Evolutionary conservation across 2,329 filamentous ascomycete species (phyloP), one percentile per base, ranked within the genome.

Genomic region (Pestalotiopsis sp.): DNA sequence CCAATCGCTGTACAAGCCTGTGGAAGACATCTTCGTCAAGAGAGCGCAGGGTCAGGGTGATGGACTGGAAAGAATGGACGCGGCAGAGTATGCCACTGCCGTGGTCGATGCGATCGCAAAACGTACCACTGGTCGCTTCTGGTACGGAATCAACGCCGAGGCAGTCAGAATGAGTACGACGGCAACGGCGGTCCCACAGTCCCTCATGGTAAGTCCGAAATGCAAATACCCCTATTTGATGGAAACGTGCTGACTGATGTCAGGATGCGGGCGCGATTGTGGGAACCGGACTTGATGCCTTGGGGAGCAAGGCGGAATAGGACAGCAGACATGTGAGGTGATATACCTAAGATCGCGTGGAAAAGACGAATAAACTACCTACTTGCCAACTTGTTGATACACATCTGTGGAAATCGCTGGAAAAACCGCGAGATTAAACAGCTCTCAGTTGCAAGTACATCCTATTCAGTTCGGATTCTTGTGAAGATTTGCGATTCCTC

Each of bases 261-360:
- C 59, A 75, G 74, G 74, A 75, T 61, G 68, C 72, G 12, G 71
- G 71, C 36, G 69, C 70, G 58, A 56, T 70, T 4, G 67, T 72
- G 36, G 75, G 74, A 69, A 74, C 71, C 67, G 73, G 71, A n/a
- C 71, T 76, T 27, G 71, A 76, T 70, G 41, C 58, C 56, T 68
- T 74, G 66, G 61, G 9, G 25, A n/a, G 45, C 45, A 9, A 20
- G 7, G 17, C 7, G 14, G 6, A 23, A n/a, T 52, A n/a, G 17
- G 31, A 36, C 6, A 36, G 31, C 27, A 31, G 27, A 31, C 27
- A 31, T 31, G 27, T 3, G 23, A 23, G 2, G 23, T 23, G 23
- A 23, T 23, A 23, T 2, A 23, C 23, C 23, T 23, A 23, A 23
- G 23, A 23, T 23, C 23, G 23, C 23, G 23, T 31, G 6, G 27